Conservation (phyloP, 2,329 filamentous ascomycete genomes). For the Salinomyces thailandicus region DNA sequence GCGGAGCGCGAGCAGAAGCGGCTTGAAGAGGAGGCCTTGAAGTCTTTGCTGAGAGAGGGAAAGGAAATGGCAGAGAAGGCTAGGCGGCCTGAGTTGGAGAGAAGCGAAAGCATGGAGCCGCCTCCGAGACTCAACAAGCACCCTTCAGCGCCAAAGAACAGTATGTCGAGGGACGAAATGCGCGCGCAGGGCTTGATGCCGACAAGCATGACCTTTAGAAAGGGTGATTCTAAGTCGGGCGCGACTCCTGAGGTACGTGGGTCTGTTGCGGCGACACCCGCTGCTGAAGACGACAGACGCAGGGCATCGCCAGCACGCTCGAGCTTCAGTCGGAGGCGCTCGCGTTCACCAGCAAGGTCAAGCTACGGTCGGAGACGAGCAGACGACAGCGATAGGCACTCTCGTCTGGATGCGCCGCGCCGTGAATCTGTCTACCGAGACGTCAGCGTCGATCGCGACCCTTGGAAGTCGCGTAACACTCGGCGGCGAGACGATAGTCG, state of each 20-base stretch:
- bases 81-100: conserved; percentile 41
- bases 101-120: conserved; percentile 30
- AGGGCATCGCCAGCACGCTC: conserved; percentile 17
- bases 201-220: conserved; percentile 23
- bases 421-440: conserved; percentile 13
- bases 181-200: conserved; percentile 23
- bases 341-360: conserved; percentile 8
- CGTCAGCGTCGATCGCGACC: conserved; percentile 23
- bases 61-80: conserved; percentile 44
- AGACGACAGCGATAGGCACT: conserved; percentile 16
- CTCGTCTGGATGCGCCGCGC: conserved; percentile 8
- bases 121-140: conserved; percentile 26
- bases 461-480: conserved; percentile 25
- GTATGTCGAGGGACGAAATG: conserved; percentile 20
- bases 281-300: conserved; percentile 11
- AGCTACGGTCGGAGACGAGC: conserved; percentile 6
- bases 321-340: conserved; percentile 16
- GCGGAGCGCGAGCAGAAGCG: conserved; percentile 41
- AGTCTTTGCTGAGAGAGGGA: conserved; percentile 44
- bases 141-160: conserved; percentile 14
- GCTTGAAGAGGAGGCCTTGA: conserved; percentile 45
- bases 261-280: conserved; percentile 4
- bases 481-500: conserved; percentile 17
- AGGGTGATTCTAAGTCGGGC: conserved; percentile 16
- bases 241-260: conserved; percentile 1